Conservation (phyloP, 2,329 filamentous ascomycete genomes). For the Penicillium sp. region DNA sequence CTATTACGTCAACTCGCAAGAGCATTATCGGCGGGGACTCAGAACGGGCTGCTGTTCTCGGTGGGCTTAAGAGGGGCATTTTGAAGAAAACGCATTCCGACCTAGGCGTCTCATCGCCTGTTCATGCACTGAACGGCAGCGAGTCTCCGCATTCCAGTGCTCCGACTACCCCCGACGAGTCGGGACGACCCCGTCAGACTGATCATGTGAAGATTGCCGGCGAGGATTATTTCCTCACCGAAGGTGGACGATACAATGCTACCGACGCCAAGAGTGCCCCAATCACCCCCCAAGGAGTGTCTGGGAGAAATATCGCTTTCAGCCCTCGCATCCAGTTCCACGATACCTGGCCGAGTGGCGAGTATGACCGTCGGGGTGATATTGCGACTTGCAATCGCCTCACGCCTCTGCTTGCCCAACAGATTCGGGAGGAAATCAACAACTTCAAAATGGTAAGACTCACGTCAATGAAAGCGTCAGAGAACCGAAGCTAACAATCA, state of each 20-base stretch:
- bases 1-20: conserved; percentile 65
- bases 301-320: conserved; percentile 67
- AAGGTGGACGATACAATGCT: conserved; percentile 65
- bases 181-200: conserved; percentile 60
- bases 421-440: conserved; percentile 99
- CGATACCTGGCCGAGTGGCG: conserved; percentile 92
- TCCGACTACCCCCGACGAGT: conserved; percentile 86
- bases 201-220: conserved; percentile 75
- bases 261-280: conserved; percentile 80
- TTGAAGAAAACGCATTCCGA: conserved; percentile 70
- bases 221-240: conserved; percentile 88
- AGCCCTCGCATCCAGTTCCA: conserved; percentile 93
- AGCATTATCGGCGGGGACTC: conserved; percentile 90
- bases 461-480: neutral
- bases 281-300: conserved; percentile 66
- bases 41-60: conserved; percentile 88
- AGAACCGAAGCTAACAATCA: conserved; percentile 43
- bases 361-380: conserved; percentile 95
- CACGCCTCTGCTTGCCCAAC: conserved; percentile 94
- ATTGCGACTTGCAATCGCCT: conserved; percentile 97
- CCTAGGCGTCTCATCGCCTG: conserved; percentile 71
- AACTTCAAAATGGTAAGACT: conserved; percentile 94
- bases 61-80: conserved; percentile 93
- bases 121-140: conserved; percentile 65
- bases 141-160: conserved; percentile 85